Evolutionary conservation across 495 filamentous ascomycete species (phyloP), one percentile per base, ranked within the genome.

Genomic region (Chlorociboria aeruginascens): DNA sequence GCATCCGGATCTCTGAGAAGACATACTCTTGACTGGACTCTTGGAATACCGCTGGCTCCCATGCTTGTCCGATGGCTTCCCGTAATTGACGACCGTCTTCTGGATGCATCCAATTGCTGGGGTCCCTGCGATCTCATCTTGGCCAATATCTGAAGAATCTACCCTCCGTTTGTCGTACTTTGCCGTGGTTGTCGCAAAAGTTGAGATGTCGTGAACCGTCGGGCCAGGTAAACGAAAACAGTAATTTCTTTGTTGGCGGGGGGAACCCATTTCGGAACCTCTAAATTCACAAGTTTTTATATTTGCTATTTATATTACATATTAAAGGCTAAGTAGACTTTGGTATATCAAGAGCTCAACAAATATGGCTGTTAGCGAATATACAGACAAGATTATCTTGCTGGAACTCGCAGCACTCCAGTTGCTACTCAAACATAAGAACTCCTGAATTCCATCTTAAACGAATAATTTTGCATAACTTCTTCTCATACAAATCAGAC

Each of bases 11-110:
- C 48, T 46, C 39, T 53, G 53, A 37, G 36, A 45, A 50, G 41
- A 66, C 66, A 57, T 56, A 74, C 73, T 50, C 71, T 68, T 30
- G 70, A 69, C 12, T 66, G 53, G 8, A 46, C 46, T 40, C 52
- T 40, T 4, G 56, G 56, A 32, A 59, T 52, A 31, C 36, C 29
- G 34, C 51, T 57, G 8, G 3, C 16, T 12, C 56, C 56, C 14
- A 59, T 37, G 34, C 56, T 59, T n/a, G 43, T 47, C 33, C 56
- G 40, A 30, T 50, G 46, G 3, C 40, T 40, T 6, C 31, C 42
- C 6, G 30, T 45, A 39, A 53, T 34, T 35, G 55, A 58, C 34
- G 49, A 50, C 14, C 56, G 34, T 30, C 56, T 49, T 32, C 37
- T 38, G 1, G 49, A 52, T 2, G 49, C 38, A 42, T 59, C 56